Evolutionary conservation across 805 yeast species (phyloP), one percentile per base, ranked within the genome.

Genomic region (Ogataea pini): DNA sequence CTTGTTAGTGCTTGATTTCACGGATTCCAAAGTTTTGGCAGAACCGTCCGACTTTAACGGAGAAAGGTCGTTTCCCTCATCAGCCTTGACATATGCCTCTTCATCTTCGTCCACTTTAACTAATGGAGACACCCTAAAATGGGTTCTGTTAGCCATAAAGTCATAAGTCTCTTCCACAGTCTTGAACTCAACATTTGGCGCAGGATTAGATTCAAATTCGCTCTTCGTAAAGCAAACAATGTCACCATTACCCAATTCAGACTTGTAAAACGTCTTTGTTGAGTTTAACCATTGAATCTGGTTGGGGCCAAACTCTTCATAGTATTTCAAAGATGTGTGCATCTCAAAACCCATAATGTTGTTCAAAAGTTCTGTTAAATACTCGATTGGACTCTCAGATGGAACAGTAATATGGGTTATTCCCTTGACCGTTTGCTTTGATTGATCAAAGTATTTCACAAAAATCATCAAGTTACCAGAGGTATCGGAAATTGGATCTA

Each of bases 161-260:
- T 68, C 68, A 57, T 80, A 85, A 57, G 73, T 78, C 0, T 75
- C 75, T n/a, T 68, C 66, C 8, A 75, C 68, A 44, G 69, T 63
- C n/a, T 60, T 55, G 52, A 67, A 70, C 17, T 59, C 59, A 4
- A 28, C 36, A 7, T 44, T 28, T 8, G 44, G 6, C 7, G 28
- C 16, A 1, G 48, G 27, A 4, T 28, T 43, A 3, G 45, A 17
- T 13, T 54, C 53, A 9, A 46, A 45, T 2, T 50, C 48, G 3
- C 60, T 55, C 20, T 60, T 57, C 7, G 65, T 56, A 45, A 65
- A 58, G 40, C 72, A 67, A 22, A 87, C 61, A 13, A 87, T 84
- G 60, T 87, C 95, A 57, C 95, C 95, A 48, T 75, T 78, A 5
- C 74, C 72, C 16, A 86, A 61, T 55, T 87, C 94, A 32, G 76